phyloP scores from a whole-genome alignment of 2,329 filamentous ascomycete species.

The Ophiosphaerella korrae region DNA sequence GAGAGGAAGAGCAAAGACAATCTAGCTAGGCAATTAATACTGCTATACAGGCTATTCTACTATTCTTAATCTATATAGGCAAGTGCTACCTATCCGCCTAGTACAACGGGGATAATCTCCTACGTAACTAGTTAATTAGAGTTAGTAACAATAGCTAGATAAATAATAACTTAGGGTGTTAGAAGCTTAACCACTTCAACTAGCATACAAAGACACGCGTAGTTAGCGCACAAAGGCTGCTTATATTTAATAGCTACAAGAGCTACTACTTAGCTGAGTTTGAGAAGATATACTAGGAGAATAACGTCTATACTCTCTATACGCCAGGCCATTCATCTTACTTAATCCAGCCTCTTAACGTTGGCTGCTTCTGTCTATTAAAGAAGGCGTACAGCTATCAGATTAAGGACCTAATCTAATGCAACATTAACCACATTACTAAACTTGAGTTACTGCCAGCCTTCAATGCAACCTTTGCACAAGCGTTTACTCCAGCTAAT shows the following conservation, averaged over 20 bases:
- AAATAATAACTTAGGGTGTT: background rate
- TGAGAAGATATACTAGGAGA: background rate
- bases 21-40: too few relatives aligned
- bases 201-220: background rate
- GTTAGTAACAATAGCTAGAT: constrained; percentile 4
- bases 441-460: too few relatives aligned
- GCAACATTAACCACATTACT: too few relatives aligned
- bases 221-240: background rate
- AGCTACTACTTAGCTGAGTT: too few relatives aligned
- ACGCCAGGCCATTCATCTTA: constrained; percentile 47
- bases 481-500: constrained; percentile 31
- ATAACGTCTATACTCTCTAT: constrained; percentile 25
- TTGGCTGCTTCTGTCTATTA: constrained; percentile 46
- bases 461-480: constrained; percentile 28
- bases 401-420: too few relatives aligned
- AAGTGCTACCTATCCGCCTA: constrained; percentile 3
- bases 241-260: too few relatives aligned
- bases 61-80: background rate
- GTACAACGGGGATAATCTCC: constrained; percentile 1
- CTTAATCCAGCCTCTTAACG: constrained; percentile 48
- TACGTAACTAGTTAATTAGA: constrained; percentile 1
- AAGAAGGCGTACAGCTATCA: too few relatives aligned
- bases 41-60: too few relatives aligned
- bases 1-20: too few relatives aligned
- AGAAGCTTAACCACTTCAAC: constrained; percentile 6